A percentile compares a stretch with the other conserved stretches of the same genome.
Evolutionary conservation across 2,329 filamentous ascomycete genomes (phyloP).

Genomic region (Camillea tinctor): DNA sequence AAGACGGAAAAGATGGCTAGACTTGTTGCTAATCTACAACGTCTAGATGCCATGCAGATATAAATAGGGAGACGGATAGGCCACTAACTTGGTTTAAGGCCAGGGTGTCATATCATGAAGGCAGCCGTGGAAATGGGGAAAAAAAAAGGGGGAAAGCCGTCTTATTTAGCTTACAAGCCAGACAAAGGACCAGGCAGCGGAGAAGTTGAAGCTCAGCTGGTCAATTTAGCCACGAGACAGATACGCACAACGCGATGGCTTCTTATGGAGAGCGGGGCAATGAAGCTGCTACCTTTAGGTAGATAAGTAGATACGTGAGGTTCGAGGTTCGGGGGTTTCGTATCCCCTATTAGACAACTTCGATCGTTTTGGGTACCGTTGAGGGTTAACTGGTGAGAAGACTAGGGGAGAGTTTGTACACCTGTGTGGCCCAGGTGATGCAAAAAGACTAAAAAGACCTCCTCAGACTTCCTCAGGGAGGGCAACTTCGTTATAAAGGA

Average conservation of each 20-base stretch:
- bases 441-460: too few relatives aligned
- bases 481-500: not conserved
- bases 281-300: not conserved
- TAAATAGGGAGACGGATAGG: not conserved
- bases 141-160: too few relatives aligned
- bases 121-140: not conserved
- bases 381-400: not conserved
- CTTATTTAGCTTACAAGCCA: not conserved
- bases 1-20: not conserved
- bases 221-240: not conserved
- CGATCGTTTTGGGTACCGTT: not conserved
- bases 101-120: constrained; percentile 16
- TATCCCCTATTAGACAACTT: too few relatives aligned
- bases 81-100: constrained; percentile 14
- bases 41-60: not conserved
- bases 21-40: not conserved
- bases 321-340: not conserved
- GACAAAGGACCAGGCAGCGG: not conserved
- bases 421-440: not conserved
- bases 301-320: not conserved
- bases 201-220: not conserved
- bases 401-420: not conserved
- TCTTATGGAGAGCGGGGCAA: not conserved
- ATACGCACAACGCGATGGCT: not conserved
- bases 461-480: too few relatives aligned